phyloP scores from a whole-genome alignment of 1,284 basidiomycete genomes.

The Melampsora americana region DNA sequence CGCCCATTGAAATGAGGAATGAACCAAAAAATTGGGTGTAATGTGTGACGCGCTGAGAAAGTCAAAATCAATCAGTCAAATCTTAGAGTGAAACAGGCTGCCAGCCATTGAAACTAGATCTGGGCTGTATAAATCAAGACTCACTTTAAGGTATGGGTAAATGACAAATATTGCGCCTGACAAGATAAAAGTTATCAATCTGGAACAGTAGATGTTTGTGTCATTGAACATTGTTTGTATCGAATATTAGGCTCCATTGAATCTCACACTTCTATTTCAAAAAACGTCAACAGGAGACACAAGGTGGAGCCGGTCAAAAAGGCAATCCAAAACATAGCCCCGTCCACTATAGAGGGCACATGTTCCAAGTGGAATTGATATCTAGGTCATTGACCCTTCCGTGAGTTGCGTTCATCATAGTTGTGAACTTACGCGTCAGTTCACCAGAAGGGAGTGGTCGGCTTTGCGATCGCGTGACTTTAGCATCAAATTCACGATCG shows the following conservation, averaged over 20 bases:
- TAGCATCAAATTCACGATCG: constrained; percentile 36
- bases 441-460: constrained; percentile 32
- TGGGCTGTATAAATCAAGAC: background rate
- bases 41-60: constrained; percentile 23
- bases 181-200: constrained; percentile 17
- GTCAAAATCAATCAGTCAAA: background rate
- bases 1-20: constrained; percentile 36
- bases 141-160: constrained; percentile 41
- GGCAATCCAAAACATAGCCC: constrained; percentile 32
- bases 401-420: background rate
- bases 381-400: background rate
- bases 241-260: background rate
- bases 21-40: constrained; percentile 41
- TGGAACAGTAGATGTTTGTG: background rate
- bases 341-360: constrained; percentile 20
- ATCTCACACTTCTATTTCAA: constrained; percentile 35
- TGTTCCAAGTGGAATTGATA: background rate
- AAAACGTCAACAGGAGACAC: constrained; percentile 16
- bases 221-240: background rate
- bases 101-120: background rate
- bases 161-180: constrained; percentile 23
- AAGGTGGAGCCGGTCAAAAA: constrained; percentile 24
- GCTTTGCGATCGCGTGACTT: constrained; percentile 33
- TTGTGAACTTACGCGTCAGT: constrained; percentile 26
- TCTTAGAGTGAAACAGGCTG: background rate